A percentile compares a stretch with the other conserved stretches of the same genome.
phyloP scores from a whole-genome alignment of 1,139 yeast species.

The Sugiyamaella novakii region DNA sequence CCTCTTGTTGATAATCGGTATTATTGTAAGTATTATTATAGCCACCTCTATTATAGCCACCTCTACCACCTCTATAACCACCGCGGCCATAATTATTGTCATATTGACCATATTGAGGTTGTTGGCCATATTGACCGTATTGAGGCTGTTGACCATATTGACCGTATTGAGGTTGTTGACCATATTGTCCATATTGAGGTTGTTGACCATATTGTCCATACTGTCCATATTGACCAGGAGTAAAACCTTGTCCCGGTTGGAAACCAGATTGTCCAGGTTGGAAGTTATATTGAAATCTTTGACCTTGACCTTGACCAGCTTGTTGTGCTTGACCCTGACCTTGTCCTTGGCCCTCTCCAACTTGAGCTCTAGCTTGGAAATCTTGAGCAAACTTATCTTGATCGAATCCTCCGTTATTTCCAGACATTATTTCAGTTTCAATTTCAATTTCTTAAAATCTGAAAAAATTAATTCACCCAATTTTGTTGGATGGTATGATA shows the following conservation, averaged over 20 bases:
- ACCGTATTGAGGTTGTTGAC: constrained; percentile 36
- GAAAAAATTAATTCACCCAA: neutral
- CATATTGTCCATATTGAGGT: constrained; percentile 35
- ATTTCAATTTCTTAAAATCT: neutral
- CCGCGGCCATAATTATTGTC: constrained; percentile 26
- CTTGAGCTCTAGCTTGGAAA: constrained; percentile 22
- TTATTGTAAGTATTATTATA: constrained; percentile 39
- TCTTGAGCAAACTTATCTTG: constrained; percentile 21
- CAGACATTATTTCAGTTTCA: constrained; percentile 10
- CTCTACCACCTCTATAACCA: constrained; percentile 33
- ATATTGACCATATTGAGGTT: constrained; percentile 37
- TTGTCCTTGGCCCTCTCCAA: constrained; percentile 21
- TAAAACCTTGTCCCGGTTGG: constrained; percentile 28
- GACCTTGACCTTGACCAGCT: constrained; percentile 20
- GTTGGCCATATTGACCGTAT: constrained; percentile 34
- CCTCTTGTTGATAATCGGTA: constrained; percentile 35
- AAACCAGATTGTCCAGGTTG: constrained; percentile 24
- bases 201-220: constrained; percentile 37
- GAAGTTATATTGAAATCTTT: constrained; percentile 23
- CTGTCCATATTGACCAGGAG: constrained; percentile 36
- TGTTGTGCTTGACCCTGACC: constrained; percentile 18
- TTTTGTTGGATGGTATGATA: too few species aligned
- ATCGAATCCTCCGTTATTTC: constrained; percentile 18
- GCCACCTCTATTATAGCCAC: constrained; percentile 30
- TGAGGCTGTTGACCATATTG: constrained; percentile 36